Conservation (phyloP, 257 asterid species). For the Solanum corneliomulleri region DNA sequence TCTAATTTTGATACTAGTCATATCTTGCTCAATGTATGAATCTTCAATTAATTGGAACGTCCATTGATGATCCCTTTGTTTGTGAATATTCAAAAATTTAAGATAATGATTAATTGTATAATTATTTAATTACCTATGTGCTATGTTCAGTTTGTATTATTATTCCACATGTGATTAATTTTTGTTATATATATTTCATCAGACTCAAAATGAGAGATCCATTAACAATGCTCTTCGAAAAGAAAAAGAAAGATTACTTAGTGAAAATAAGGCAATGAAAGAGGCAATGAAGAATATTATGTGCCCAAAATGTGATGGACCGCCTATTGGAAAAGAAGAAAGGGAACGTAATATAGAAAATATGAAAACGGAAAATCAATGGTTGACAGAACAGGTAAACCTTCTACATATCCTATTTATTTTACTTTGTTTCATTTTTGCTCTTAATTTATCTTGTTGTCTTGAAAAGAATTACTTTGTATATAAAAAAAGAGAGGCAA, state of each 20-base stretch:
- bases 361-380: constrained; percentile 38
- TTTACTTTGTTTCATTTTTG: neutral
- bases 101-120: too few relatives aligned
- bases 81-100: neutral
- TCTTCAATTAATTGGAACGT: too few relatives aligned
- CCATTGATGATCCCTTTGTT: neutral
- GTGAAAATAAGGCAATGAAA: constrained; percentile 46
- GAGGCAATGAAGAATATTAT: constrained; percentile 27
- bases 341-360: constrained; percentile 18
- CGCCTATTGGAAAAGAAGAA: constrained; percentile 23
- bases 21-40: neutral
- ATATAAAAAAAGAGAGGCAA: neutral
- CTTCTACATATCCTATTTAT: neutral
- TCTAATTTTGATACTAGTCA: neutral
- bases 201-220: constrained; percentile 50
- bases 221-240: constrained; percentile 32
- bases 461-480: neutral
- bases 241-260: constrained; percentile 39
- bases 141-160: neutral
- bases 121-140: neutral
- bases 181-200: neutral
- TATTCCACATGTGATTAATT: neutral
- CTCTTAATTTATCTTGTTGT: neutral
- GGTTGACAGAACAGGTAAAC: constrained; percentile 39
- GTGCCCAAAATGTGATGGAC: constrained; percentile 35